These are phyloP conservation scores for Ligustrum vulgare DNA, from an alignment of 257 asterid genomes.

Conservation along the genomic window DNA sequence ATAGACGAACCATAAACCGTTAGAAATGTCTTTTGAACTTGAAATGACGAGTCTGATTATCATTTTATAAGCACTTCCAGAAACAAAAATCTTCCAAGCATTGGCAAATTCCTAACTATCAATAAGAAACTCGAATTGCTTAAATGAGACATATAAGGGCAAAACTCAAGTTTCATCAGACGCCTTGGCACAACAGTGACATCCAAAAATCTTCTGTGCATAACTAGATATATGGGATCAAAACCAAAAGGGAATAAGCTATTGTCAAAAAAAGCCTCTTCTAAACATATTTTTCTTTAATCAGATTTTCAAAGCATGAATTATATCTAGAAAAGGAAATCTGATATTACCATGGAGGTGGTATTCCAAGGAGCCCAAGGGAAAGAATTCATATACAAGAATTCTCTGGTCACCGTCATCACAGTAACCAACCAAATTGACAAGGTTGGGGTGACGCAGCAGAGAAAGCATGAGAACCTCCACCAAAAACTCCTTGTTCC, in stretches of 20 bases:
- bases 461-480: constrained; percentile 36
- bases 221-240: no score
- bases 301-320: background rate
- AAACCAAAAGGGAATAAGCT: background rate
- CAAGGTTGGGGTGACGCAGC: constrained; percentile 50
- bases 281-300: background rate
- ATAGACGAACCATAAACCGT: no score
- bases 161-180: background rate
- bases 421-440: constrained; percentile 49
- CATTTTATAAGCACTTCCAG: background rate
- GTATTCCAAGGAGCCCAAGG: constrained; percentile 44
- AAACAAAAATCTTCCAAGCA: background rate
- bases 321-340: background rate
- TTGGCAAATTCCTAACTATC: background rate
- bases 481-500: constrained; percentile 39
- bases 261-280: background rate
- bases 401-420: constrained; percentile 51
- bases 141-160: background rate
- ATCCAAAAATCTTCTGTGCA: background rate
- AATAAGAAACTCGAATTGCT: background rate
- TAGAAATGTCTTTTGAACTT: no score
- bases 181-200: background rate
- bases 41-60: no score
- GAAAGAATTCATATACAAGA: constrained; percentile 53
- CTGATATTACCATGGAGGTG: constrained; percentile 47